Percentiles rank a stretch among this genome's conserved stretches.
Evolutionary conservation across 2,329 filamentous ascomycete species (phyloP).

Genomic region (Diaporthe helianthi): DNA sequence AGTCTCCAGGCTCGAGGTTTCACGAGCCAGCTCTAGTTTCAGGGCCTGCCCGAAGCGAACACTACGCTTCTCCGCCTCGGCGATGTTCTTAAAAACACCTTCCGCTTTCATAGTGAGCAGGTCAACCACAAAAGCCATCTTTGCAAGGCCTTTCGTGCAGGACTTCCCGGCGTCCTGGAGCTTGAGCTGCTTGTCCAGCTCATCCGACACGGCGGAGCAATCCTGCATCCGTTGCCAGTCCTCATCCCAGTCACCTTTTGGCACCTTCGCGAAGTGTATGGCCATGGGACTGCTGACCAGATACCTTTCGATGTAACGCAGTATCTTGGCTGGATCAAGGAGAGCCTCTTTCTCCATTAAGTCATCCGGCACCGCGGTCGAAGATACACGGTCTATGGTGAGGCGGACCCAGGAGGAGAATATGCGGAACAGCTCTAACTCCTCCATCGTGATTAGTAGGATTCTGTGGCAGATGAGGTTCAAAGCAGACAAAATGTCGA

Average conservation of each 20-base stretch:
- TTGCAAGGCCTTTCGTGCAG: slow-evolving; percentile 60
- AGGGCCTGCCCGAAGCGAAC: slow-evolving; percentile 69
- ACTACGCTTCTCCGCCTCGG: slow-evolving; percentile 72
- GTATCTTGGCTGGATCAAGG: slow-evolving; percentile 74
- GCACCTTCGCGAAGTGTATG: slow-evolving; percentile 62
- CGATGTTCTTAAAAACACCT: slow-evolving; percentile 70
- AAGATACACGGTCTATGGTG: slow-evolving; percentile 79
- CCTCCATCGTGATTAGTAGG: slow-evolving; percentile 73
- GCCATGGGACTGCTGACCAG: slow-evolving; percentile 71
- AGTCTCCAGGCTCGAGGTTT: background rate
- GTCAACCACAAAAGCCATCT: slow-evolving; percentile 68
- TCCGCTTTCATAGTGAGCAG: slow-evolving; percentile 65
- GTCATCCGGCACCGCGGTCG: slow-evolving; percentile 72
- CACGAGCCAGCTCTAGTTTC: slow-evolving; percentile 46
- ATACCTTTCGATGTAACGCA: slow-evolving; percentile 79
- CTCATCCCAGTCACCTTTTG: slow-evolving; percentile 44
- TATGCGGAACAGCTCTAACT: slow-evolving; percentile 76
- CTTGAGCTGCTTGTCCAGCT: slow-evolving; percentile 57
- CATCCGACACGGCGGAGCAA: slow-evolving; percentile 55
- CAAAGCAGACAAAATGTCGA: slow-evolving; percentile 78
- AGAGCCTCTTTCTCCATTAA: slow-evolving; percentile 78
- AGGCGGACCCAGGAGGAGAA: slow-evolving; percentile 87
- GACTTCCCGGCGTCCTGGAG: slow-evolving; percentile 54
- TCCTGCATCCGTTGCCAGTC: slow-evolving; percentile 41
- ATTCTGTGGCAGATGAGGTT: slow-evolving; percentile 77